Evolutionary conservation across 306 rosid species (phyloP), one percentile per base, ranked within the genome.

Genomic region (Cicer pinnatifidum): DNA sequence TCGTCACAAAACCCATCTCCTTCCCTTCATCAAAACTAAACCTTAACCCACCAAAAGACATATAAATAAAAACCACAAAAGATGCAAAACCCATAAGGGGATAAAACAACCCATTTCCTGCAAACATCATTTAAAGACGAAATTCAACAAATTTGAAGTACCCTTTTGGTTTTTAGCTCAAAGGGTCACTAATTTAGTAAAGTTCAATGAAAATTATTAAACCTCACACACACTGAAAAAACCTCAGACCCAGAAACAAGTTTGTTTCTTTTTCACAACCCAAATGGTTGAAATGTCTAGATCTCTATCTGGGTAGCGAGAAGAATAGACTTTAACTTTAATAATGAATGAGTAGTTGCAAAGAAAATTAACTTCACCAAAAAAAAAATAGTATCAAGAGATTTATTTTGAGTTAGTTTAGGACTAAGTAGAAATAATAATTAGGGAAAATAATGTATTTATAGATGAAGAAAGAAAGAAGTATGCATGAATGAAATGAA

Each of bases 71-170:
- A 65, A 85, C 75, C 81, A 88, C 73, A 77, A 84, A 85, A 0
- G 92, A 78, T 0, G 82, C 95, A 38, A 94, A 86, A 28, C 96
- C 97, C 69, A 94, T 46, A 84, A 94, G 83, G 33, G 86, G 99
- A 81, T 85, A 87, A 43, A 84, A 84, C 56, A 88, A 71, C 11
- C 93, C 91, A 81, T 86, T 84, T 61, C 91, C 90, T 1, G 79
- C 84, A 53, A 59, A 88, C 95, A 88, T 91, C 19, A 69, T 63
- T n/a, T 52, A 38, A 23, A 11, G 19, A 62, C 47, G 52, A 75
- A 84, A 84, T 65, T 87, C 38, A 44, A 75, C 67, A 73, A 77
- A 81, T 79, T n/a, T 6, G 6, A 17, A 52, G 57, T 17, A 81
- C 83, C 83, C 85, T 82, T 71, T 80, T 67, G 79, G 69, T 8